Evolutionary conservation across 1,284 basidiomycete species (phyloP).

Genomic region (Microbotryum intermedium): DNA sequence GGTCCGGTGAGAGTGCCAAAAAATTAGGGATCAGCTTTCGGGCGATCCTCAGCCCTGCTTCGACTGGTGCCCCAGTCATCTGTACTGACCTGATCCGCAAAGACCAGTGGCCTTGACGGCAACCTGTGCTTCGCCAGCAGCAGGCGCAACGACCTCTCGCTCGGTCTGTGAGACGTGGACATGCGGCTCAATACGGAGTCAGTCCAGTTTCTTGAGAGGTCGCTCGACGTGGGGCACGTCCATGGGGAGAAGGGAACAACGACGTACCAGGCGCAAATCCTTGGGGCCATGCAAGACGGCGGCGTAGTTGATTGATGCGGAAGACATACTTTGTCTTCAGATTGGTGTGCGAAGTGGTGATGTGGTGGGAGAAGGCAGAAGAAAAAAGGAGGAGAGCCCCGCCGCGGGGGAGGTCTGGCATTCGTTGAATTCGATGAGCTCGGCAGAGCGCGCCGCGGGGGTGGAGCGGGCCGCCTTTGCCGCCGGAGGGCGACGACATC

Average conservation of each 20-base stretch:
- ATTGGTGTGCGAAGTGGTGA: not conserved
- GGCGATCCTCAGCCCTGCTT: too few relatives aligned
- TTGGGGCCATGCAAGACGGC: slow-evolving; percentile 43
- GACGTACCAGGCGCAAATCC: slow-evolving; percentile 44
- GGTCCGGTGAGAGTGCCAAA: too few relatives aligned
- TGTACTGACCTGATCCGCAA: slow-evolving; percentile 67
- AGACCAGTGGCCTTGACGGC: slow-evolving; percentile 73
- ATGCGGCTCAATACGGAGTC: too few relatives aligned
- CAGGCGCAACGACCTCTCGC: slow-evolving; percentile 58
- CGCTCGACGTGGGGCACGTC: not conserved
- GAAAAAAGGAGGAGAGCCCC: too few relatives aligned
- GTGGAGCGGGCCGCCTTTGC: not conserved
- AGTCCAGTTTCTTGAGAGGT: not conserved
- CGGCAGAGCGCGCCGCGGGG: not conserved
- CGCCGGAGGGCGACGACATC: not conserved
- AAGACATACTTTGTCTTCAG: not conserved
- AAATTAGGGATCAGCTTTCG: too few relatives aligned
- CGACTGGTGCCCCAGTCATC: too few relatives aligned
- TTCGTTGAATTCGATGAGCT: not conserved
- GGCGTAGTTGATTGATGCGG: slow-evolving; percentile 26
- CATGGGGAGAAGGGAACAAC: not conserved
- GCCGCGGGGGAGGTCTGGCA: too few relatives aligned
- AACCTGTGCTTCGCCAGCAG: slow-evolving; percentile 60
- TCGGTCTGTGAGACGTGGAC: slow-evolving; percentile 46
- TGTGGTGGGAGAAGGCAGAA: too few relatives aligned